phyloP scores from a whole-genome alignment of 2,329 filamentous ascomycete species.

The Thielaviopsis cerberus region DNA sequence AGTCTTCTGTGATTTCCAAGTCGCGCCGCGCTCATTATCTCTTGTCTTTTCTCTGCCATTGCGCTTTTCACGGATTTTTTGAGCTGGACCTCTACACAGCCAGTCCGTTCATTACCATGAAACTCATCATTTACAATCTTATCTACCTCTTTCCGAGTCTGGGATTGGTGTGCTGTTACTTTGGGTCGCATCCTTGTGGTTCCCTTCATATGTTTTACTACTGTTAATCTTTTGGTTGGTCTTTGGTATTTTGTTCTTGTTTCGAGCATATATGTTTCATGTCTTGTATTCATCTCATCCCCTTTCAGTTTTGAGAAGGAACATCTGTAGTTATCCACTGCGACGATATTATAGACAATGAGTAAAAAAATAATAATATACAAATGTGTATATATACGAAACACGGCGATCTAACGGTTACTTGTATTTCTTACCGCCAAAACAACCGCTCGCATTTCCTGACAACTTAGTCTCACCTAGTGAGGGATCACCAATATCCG shows the following conservation, averaged over 20 bases:
- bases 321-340: neutral
- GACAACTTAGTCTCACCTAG: too few relatives aligned
- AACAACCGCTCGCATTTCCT: too few relatives aligned
- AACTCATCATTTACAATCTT: neutral
- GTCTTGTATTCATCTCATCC: neutral
- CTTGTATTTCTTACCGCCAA: too few relatives aligned
- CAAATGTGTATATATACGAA: too few relatives aligned
- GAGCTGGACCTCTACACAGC: slow-evolving; percentile 1
- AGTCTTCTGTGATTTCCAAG: slow-evolving; percentile 6
- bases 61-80: neutral
- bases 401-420: neutral
- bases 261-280: neutral
- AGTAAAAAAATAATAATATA: neutral
- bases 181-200: neutral
- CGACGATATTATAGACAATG: neutral
- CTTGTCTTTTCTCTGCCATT: neutral
- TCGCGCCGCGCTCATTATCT: neutral
- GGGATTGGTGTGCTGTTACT: neutral
- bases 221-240: neutral
- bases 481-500: too few relatives aligned
- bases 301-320: neutral
- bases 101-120: neutral
- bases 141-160: neutral
- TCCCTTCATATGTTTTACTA: neutral
- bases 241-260: neutral